These are phyloP conservation scores for Hirsutella thompsonii DNA, from an alignment of 2,329 filamentous ascomycete species.

Conservation along the genomic window DNA sequence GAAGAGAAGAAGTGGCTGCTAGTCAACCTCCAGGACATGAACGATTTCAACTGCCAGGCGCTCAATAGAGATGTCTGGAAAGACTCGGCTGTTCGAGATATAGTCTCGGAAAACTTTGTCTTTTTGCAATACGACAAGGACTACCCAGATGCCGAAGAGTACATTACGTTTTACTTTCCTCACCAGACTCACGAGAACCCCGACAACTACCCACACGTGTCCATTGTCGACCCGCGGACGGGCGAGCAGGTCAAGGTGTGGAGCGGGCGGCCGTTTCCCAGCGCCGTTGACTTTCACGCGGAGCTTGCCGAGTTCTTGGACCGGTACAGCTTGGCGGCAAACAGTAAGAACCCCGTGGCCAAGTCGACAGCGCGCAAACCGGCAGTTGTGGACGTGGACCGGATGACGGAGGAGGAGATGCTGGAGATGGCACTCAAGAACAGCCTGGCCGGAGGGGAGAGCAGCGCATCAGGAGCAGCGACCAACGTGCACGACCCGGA, in stretches of 20 bases:
- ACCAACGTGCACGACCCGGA: slow-evolving; percentile 69
- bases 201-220: slow-evolving; percentile 92
- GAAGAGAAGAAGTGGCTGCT: slow-evolving; percentile 87
- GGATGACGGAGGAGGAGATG: slow-evolving; percentile 97
- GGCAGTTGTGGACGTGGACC: slow-evolving; percentile 61
- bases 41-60: slow-evolving; percentile 87
- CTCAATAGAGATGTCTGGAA: slow-evolving; percentile 97
- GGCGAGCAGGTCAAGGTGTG: slow-evolving; percentile 96
- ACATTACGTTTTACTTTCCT: slow-evolving; percentile 80
- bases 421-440: slow-evolving; percentile 85
- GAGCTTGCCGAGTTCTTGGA: slow-evolving; percentile 95
- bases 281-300: slow-evolving; percentile 69
- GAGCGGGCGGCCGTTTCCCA: slow-evolving; percentile 72
- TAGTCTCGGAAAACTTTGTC: slow-evolving; percentile 83
- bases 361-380: slow-evolving; percentile 47
- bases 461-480: slow-evolving; percentile 21
- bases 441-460: slow-evolving; percentile 46
- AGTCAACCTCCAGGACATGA: slow-evolving; percentile 88
- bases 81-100: slow-evolving; percentile 62
- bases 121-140: slow-evolving; percentile 92
- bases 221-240: slow-evolving; percentile 88
- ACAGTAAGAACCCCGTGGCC: slow-evolving; percentile 87
- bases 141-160: slow-evolving; percentile 64
- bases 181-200: slow-evolving; percentile 58
- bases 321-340: slow-evolving; percentile 76